Percentiles rank a stretch among this genome's conserved stretches.
phyloP scores from a whole-genome alignment of 768 basidiomycete genomes.

The Rhodocollybia butyracea region DNA sequence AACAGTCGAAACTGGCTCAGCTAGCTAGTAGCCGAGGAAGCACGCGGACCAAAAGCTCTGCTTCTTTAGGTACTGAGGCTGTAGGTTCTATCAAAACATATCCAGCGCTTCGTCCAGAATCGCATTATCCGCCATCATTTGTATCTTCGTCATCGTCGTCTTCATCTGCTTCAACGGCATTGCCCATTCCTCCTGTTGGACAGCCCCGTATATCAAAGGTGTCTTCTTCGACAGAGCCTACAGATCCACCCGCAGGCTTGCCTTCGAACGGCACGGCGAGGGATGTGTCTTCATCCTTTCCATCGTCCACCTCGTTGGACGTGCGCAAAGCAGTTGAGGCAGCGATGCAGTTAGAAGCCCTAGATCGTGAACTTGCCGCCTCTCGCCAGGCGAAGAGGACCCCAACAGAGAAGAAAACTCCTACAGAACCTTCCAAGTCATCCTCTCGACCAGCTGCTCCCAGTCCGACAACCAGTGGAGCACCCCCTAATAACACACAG shows the following conservation, averaged over 20 bases:
- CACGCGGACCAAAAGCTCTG: conserved; percentile 48
- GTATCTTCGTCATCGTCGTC: conserved; percentile 30
- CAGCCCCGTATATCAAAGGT: conserved; percentile 13
- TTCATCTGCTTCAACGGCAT: conserved; percentile 20
- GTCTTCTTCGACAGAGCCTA: conserved; percentile 15
- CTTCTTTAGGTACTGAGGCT: conserved; percentile 50
- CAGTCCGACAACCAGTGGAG: not conserved
- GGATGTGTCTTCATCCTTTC: conserved; percentile 9
- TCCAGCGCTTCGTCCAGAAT: conserved; percentile 67
- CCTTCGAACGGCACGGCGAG: not conserved
- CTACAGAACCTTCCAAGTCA: conserved; percentile 19
- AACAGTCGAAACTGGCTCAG: conserved; percentile 66
- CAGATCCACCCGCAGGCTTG: not conserved
- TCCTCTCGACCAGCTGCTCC: not conserved
- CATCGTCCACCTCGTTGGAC: conserved; percentile 55
- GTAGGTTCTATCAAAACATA: conserved; percentile 70
- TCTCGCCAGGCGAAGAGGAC: not conserved
- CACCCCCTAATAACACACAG: not conserved
- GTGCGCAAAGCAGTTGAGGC: conserved; percentile 64
- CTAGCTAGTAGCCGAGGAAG: conserved; percentile 65
- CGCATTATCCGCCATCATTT: conserved; percentile 34
- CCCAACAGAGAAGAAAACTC: conserved; percentile 11
- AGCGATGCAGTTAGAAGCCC: conserved; percentile 61
- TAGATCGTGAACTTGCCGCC: conserved; percentile 30
- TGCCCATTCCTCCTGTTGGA: conserved; percentile 7